These are phyloP conservation scores for Rosellinia necatrix DNA, from an alignment of 2,329 filamentous ascomycete genomes.

Conservation along the genomic window DNA sequence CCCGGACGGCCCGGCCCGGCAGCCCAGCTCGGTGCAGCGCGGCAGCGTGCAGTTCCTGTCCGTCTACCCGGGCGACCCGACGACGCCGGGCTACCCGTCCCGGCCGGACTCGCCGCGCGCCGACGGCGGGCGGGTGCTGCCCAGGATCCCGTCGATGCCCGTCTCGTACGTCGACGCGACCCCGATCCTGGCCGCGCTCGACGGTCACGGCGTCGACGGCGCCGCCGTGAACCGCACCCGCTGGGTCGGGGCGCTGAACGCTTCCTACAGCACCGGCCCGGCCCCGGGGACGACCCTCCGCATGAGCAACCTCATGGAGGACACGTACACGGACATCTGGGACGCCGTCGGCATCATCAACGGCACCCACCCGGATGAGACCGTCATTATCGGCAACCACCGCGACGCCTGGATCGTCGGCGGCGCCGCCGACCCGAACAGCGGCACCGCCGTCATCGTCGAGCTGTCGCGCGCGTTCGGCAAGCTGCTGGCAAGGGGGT, in stretches of 20 bases:
- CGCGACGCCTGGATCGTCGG: slow-evolving; percentile 83
- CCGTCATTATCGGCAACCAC: slow-evolving; percentile 79
- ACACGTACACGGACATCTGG: slow-evolving; percentile 72
- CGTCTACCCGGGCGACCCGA: slow-evolving; percentile 67
- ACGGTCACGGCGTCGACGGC: slow-evolving; percentile 73
- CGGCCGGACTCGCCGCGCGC: slow-evolving; percentile 71
- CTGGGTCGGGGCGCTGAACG: slow-evolving; percentile 60
- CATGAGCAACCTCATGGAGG: slow-evolving; percentile 70
- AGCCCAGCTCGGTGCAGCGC: slow-evolving; percentile 78
- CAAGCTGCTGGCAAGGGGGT: slow-evolving; percentile 70
- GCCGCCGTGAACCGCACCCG: slow-evolving; percentile 64
- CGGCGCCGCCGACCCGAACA: slow-evolving; percentile 84
- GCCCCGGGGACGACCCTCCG: slow-evolving; percentile 64
- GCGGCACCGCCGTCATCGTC: slow-evolving; percentile 75
- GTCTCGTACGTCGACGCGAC: slow-evolving; percentile 78
- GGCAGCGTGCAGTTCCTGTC: slow-evolving; percentile 76
- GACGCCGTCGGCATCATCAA: slow-evolving; percentile 83
- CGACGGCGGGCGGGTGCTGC: slow-evolving; percentile 64
- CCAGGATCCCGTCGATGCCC: slow-evolving; percentile 79
- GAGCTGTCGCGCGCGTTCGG: slow-evolving; percentile 77
- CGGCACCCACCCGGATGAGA: slow-evolving; percentile 74
- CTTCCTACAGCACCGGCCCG: slow-evolving; percentile 49
- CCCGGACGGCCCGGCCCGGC: slow-evolving; percentile 75
- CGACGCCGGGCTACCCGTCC: slow-evolving; percentile 81
- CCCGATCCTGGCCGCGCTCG: slow-evolving; percentile 76